A percentile compares a stretch with the other conserved stretches of the same genome.
These are phyloP conservation scores for Macrolepiota fuliginosa DNA, from an alignment of 768 basidiomycete species.

Conservation along the genomic window DNA sequence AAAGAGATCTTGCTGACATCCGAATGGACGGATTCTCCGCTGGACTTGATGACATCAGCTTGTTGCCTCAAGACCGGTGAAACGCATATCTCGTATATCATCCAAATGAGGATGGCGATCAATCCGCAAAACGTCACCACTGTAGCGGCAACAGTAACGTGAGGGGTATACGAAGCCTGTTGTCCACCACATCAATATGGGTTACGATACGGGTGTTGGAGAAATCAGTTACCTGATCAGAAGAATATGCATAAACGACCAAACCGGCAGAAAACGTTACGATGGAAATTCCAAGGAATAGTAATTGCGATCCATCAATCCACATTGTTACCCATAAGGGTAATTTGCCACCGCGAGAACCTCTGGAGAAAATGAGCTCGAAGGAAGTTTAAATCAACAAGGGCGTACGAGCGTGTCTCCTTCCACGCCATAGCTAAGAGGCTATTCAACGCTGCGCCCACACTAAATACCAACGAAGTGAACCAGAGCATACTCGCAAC, in stretches of 20 bases:
- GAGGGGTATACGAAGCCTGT: conserved; percentile 2
- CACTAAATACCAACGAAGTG: conserved; percentile 22
- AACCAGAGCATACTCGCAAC: conserved; percentile 25
- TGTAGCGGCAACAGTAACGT: conserved; percentile 5
- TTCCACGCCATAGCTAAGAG: conserved; percentile 22
- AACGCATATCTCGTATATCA: conserved; percentile 2
- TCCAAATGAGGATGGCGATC: not conserved
- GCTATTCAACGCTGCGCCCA: conserved; percentile 24
- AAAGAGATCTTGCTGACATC: conserved; percentile 2
- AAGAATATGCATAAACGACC: conserved; percentile 2
- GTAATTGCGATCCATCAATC: conserved; percentile 2
- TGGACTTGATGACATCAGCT: conserved; percentile 2
- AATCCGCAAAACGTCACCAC: conserved; percentile 7
- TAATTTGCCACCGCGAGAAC: conserved; percentile 3
- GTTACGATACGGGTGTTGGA: too few relatives aligned
- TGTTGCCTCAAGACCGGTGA: not conserved
- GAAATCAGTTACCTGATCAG: not conserved
- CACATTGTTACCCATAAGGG: conserved; percentile 9
- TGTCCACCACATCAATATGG: not conserved
- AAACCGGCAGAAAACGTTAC: conserved; percentile 5
- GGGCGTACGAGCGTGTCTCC: conserved; percentile 21
- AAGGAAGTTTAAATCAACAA: not conserved
- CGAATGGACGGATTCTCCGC: conserved; percentile 6
- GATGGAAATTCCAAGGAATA: conserved; percentile 9
- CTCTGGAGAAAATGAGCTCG: not conserved